These are phyloP conservation scores for Chondrus crispus DNA, from an alignment of 23 red algal genomes.

Conservation along the genomic window DNA sequence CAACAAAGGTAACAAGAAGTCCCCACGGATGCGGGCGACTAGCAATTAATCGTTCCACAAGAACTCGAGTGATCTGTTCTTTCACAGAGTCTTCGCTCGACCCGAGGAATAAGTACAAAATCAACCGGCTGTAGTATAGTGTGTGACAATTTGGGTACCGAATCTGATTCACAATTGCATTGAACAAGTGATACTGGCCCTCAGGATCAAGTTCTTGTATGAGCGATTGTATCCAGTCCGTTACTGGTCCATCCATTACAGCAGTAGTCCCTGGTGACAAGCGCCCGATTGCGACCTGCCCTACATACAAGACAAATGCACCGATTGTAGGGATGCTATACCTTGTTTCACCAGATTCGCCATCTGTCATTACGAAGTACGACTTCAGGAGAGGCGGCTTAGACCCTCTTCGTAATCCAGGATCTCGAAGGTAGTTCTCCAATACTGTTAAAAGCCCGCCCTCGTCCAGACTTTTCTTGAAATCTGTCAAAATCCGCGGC, in stretches of 20 bases:
- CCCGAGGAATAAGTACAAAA: conserved; percentile 87
- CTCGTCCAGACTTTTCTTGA: conserved; percentile 22
- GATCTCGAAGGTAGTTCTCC: conserved; percentile 51
- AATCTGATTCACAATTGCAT: conserved; percentile 86
- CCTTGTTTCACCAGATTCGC: neutral
- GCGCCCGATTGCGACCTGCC: conserved; percentile 35
- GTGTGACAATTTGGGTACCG: conserved; percentile 95
- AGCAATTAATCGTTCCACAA: conserved; percentile 92
- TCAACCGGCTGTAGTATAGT: conserved; percentile 77
- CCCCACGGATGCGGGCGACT: conserved; percentile 98
- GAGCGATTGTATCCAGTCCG: conserved; percentile 68
- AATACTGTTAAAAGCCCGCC: conserved; percentile 52
- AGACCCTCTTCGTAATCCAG: neutral
- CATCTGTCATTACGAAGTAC: neutral
- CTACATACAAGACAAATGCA: conserved; percentile 88
- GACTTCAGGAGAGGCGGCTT: conserved; percentile 17
- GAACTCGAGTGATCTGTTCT: conserved; percentile 86
- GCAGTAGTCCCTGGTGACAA: neutral
- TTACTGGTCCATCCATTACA: conserved; percentile 24
- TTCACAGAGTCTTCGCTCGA: conserved; percentile 65
- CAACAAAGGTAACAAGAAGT: conserved; percentile 91
- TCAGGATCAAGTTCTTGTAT: conserved; percentile 73
- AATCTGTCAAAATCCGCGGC: conserved; percentile 71
- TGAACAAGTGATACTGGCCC: conserved; percentile 77
- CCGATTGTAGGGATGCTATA: conserved; percentile 61